Percentiles rank a stretch among this genome's conserved stretches.
Conservation (phyloP, 495 filamentous ascomycete species). For the Hyaloscypha hepaticicola region DNA sequence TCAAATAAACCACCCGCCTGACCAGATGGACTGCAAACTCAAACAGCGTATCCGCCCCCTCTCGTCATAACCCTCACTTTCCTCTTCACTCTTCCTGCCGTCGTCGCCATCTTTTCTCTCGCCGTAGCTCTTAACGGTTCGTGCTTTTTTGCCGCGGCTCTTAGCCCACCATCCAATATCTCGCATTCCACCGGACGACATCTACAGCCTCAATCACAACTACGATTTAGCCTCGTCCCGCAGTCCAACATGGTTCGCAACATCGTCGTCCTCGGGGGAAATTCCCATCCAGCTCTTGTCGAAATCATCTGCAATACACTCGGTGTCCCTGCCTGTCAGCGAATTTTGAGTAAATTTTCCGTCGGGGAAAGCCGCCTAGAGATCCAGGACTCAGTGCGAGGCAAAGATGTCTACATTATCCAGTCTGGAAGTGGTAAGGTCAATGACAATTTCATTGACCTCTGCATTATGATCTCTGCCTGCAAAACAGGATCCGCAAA, state of each 20-base stretch:
- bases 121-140: neutral
- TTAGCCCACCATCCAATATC: constrained; percentile 24
- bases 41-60: constrained; percentile 6
- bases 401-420: constrained; percentile 97
- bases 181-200: constrained; percentile 25
- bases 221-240: neutral
- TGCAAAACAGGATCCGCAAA: constrained; percentile 95
- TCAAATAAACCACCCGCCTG: constrained; percentile 1
- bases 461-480: constrained; percentile 94
- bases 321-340: constrained; percentile 77
- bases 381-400: constrained; percentile 91
- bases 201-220: constrained; percentile 11
- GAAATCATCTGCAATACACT: constrained; percentile 82
- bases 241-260: constrained; percentile 79
- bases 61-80: constrained; percentile 18
- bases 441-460: constrained; percentile 93
- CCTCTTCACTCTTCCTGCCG: constrained; percentile 3
- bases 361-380: constrained; percentile 95
- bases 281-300: constrained; percentile 85
- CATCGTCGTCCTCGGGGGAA: constrained; percentile 89
- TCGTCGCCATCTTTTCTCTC: neutral
- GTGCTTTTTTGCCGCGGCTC: constrained; percentile 23
- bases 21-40: constrained; percentile 23
- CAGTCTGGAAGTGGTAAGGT: constrained; percentile 86
- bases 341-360: constrained; percentile 85